Conservation (phyloP, 352 stramenopile genomes). For the Globisporangium takayamanum region DNA sequence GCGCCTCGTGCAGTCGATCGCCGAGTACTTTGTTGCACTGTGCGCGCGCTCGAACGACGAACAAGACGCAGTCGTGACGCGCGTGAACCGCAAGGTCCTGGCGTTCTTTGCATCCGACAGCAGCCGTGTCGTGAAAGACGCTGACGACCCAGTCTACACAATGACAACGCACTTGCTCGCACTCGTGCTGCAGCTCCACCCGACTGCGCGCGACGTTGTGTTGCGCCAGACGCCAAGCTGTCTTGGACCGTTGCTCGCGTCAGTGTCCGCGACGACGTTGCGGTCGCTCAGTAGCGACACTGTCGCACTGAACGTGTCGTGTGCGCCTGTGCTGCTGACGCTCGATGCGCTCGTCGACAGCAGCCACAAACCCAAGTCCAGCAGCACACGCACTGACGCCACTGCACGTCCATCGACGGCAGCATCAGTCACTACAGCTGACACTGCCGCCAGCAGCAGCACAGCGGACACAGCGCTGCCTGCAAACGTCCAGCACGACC, state of each 20-base stretch:
- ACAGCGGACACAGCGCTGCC: conserved; percentile 9
- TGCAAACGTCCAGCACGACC: conserved; percentile 24
- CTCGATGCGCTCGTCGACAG: conserved; percentile 41
- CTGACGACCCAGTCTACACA: conserved; percentile 29
- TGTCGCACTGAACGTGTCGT: conserved; percentile 25
- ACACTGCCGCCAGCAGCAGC: conserved; percentile 12
- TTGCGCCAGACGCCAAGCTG: conserved; percentile 37
- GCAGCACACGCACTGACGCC: neutral
- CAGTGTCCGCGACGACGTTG: conserved; percentile 17
- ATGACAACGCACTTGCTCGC: conserved; percentile 64
- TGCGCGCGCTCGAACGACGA: conserved; percentile 53
- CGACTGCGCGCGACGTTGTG: conserved; percentile 27
- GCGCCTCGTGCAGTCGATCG: conserved; percentile 48
- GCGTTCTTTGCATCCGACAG: conserved; percentile 27
- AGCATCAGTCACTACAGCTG: conserved; percentile 1
- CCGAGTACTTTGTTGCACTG: conserved; percentile 62
- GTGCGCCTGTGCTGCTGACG: conserved; percentile 52
- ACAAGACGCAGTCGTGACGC: conserved; percentile 39
- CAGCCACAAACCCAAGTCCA: neutral
- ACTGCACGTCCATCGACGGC: neutral
- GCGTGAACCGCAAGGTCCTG: conserved; percentile 44
- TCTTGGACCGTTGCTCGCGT: conserved; percentile 40
- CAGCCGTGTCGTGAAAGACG: conserved; percentile 1
- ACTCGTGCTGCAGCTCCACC: conserved; percentile 59
- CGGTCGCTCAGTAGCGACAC: neutral